A percentile compares a stretch with the other conserved stretches of the same genome.
phyloP scores from a whole-genome alignment of 2,329 filamentous ascomycete species.

The Thermoascus crustaceus region DNA sequence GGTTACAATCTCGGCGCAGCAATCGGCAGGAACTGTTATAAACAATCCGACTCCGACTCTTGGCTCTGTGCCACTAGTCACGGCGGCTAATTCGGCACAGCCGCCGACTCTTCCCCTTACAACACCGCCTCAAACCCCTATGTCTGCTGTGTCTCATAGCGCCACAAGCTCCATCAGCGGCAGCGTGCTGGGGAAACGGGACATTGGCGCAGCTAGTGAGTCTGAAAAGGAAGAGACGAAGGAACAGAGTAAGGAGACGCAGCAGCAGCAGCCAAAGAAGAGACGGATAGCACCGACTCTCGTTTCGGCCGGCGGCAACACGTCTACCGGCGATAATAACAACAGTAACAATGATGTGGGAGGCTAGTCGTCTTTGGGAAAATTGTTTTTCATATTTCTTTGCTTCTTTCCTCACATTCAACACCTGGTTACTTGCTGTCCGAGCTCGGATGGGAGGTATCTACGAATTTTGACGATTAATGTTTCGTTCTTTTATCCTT shows the following conservation, averaged over 20 bases:
- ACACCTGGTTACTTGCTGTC: neutral
- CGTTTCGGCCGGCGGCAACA: constrained; percentile 32
- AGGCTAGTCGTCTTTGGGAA: constrained; percentile 6
- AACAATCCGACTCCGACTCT: constrained; percentile 74
- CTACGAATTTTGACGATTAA: constrained; percentile 15
- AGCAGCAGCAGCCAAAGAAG: constrained; percentile 53
- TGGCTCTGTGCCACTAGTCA: constrained; percentile 67
- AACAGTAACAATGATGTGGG: constrained; percentile 7
- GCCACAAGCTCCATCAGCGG: constrained; percentile 46
- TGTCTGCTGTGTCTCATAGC: constrained; percentile 43
- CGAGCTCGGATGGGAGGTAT: constrained; percentile 1
- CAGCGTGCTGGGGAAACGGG: constrained; percentile 48
- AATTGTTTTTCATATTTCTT: neutral
- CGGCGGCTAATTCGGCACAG: constrained; percentile 58
- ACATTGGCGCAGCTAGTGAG: constrained; percentile 33
- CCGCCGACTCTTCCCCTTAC: constrained; percentile 59
- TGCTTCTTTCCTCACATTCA: neutral
- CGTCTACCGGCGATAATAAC: constrained; percentile 7
- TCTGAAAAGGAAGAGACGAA: constrained; percentile 38
- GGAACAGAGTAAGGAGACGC: constrained; percentile 36
- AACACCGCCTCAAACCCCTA: constrained; percentile 83
- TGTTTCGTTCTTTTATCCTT: constrained; percentile 8
- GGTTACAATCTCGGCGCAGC: constrained; percentile 49
- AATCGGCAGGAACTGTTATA: constrained; percentile 42
- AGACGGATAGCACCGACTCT: constrained; percentile 62